These are phyloP conservation scores for Gossypium herbaceum DNA, from an alignment of 345 rosid genomes.

Conservation along the genomic window DNA sequence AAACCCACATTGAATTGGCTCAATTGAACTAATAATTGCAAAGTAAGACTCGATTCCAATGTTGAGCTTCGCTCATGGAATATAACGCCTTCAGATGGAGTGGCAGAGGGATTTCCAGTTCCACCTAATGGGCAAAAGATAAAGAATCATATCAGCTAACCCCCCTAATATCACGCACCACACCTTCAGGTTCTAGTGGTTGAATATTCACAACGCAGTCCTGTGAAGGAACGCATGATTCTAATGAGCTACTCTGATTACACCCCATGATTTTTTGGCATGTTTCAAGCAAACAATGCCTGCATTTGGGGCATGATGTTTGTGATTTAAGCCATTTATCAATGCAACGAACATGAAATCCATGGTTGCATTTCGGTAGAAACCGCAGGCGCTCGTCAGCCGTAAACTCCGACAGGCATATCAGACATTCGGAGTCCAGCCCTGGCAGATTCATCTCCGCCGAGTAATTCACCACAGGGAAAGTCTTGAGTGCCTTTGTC, in stretches of 20 bases:
- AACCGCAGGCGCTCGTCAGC: slow-evolving; percentile 37
- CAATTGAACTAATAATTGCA: not conserved
- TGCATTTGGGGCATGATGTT: slow-evolving; percentile 63
- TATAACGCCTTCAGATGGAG: not conserved
- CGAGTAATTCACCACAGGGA: slow-evolving; percentile 46
- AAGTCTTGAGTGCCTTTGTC: slow-evolving; percentile 42
- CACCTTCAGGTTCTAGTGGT: slow-evolving; percentile 6
- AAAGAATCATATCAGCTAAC: not conserved
- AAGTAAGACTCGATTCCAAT: not conserved
- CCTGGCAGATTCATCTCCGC: slow-evolving; percentile 38
- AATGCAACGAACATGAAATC: slow-evolving; percentile 59
- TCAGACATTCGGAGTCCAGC: slow-evolving; percentile 47
- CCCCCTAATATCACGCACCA: not conserved
- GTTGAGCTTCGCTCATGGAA: not conserved
- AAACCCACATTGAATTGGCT: not conserved
- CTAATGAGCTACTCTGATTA: slow-evolving; percentile 15
- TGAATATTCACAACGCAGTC: not conserved
- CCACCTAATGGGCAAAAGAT: not conserved
- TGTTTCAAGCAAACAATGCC: slow-evolving; percentile 38
- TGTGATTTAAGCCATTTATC: slow-evolving; percentile 67
- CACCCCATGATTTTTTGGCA: slow-evolving; percentile 33
- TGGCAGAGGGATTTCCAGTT: not conserved
- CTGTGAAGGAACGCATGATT: not conserved
- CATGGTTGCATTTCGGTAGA: slow-evolving; percentile 67
- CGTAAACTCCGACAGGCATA: slow-evolving; percentile 46